Base-by-base conservation (phyloP, 331 rosid genomes). In the Saraca asoca region DNA sequence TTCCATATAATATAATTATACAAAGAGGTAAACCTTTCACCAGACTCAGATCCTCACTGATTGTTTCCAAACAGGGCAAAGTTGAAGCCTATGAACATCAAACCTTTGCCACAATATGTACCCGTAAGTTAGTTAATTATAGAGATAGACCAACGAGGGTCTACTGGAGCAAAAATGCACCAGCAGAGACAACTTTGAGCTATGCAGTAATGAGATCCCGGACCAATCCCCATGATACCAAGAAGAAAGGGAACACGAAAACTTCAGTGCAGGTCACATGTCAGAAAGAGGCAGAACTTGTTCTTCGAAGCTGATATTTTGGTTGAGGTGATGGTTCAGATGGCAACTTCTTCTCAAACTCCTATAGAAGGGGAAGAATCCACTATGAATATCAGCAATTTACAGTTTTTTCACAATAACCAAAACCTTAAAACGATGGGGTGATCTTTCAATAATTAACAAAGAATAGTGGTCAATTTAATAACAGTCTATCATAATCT, bases 231-330 rank as follows among this genome's bases (percentile, higher is more conserved):
- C 58, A 69, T 2, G 20, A 12, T 42, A 35, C 41, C 71, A 52
- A 24, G 70, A 55, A 67, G 44, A 4, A 35, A 37, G 62, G 52
- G 43, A 64, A 49, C 71, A 48, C 11, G 43, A 60, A 55, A 35
- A 19, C 66, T 39, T 78, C 66, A 56, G 49, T 56, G 59, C 60
- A 35, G 66, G 62, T 62, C 57, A 33, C 51, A 12, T 38, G 46
- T 85, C 88, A 85, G 76, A 83, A 83, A 20, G 70, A 29, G 11
- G 85, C 81, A 7, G 92, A 86, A 76, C 72, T 80, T 18, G 80
- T 81, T 81, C 92, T 78, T 53, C 88, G 81, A 68, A 86, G 92
- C 74, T 79, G 85, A 68, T 73, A 81, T 66, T 45, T 83, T 13
- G 78, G 71, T 71, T 83, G 85, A 13, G 42, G 5, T 14, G 70